Conservation (phyloP, 129 eudicot genomes). For the Artemisia argyi region DNA sequence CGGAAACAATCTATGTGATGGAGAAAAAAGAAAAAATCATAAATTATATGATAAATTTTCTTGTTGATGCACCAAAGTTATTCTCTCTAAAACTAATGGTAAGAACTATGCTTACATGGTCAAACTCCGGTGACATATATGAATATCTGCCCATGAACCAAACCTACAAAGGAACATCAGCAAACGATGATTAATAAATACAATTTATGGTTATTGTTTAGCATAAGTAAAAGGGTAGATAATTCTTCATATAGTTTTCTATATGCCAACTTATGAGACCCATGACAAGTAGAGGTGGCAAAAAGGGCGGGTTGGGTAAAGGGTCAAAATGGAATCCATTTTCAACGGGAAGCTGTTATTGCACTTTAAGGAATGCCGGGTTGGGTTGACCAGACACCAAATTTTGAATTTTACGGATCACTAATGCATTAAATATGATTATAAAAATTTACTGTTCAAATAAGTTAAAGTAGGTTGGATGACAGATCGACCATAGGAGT, state of each 20-base stretch:
- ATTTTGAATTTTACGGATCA: too few relatives aligned
- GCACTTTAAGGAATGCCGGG: too few relatives aligned
- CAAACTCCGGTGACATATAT: slow-evolving; percentile 65
- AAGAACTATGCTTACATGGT: slow-evolving; percentile 47
- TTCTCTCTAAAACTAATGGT: not conserved
- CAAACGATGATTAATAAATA: slow-evolving; percentile 2
- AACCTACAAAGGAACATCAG: slow-evolving; percentile 40
- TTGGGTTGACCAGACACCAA: too few relatives aligned
- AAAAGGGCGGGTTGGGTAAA: not conserved
- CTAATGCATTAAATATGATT: too few relatives aligned
- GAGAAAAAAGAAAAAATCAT: slow-evolving; percentile 25
- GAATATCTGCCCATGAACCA: slow-evolving; percentile 79
- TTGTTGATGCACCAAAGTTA: slow-evolving; percentile 1
- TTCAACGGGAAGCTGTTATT: too few relatives aligned
- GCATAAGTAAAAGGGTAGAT: not conserved
- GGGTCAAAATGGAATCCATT: too few relatives aligned
- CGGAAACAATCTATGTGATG: slow-evolving; percentile 57
- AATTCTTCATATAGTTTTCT: slow-evolving; percentile 6
- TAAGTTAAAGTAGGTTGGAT: not conserved
- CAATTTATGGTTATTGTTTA: not conserved
- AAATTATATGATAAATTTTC: not conserved
- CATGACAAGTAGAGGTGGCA: slow-evolving; percentile 6
- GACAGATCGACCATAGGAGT: not conserved
- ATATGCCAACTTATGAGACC: slow-evolving; percentile 21
- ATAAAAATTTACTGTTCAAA: too few relatives aligned